Evolutionary conservation across 768 basidiomycete genomes (phyloP), one percentile per base, ranked within the genome.

Genomic region (Pulveroboletus sp.): DNA sequence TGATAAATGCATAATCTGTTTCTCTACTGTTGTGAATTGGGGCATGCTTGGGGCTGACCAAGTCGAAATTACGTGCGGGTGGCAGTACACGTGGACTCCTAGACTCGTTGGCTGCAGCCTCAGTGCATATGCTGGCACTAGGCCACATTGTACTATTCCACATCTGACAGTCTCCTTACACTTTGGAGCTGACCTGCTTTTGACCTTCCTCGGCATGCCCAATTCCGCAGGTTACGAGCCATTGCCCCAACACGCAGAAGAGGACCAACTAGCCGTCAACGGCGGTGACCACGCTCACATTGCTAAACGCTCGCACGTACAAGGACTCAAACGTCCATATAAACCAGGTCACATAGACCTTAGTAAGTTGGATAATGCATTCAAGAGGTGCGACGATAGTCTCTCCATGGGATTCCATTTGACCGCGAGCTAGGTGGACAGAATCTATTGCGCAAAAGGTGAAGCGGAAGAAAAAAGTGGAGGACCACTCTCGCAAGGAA

Each of bases 371-470:
- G 89, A 92, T 63, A 80, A 75, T 62, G 89, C 89, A 6, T 92
- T 92, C 73, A 91, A 91, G 69, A 77, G 86, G 84, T 83, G 42
- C 37, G 72, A 38, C 39, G 9, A 30, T 18, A 21, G 14, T 18
- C 51, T 28, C 24, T 30, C 37, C 37, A 21, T 8, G 46, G 30
- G 42, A n/a, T 37, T 32, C 45, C 27, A 32, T 36, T 30, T 54
- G 43, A 46, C 40, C 36, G 9, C 39, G 46, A 10, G 38, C 18
- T 24, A 88, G 87, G 63, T 93, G 89, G 89, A 92, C 89, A 11
- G 82, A 87, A 59, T 86, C 84, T 47, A 91, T 93, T 57, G 84
- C 89, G 1, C 84, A 89, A 70, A 89, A 86, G 68, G 81, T 93
- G 45, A 87, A 85, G 57, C 79, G 85, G 49, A 89, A 86, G 71